Percentiles rank a stretch among this genome's conserved stretches.
Conservation (phyloP, 352 stramenopile species). For the Pythium volutum region DNA sequence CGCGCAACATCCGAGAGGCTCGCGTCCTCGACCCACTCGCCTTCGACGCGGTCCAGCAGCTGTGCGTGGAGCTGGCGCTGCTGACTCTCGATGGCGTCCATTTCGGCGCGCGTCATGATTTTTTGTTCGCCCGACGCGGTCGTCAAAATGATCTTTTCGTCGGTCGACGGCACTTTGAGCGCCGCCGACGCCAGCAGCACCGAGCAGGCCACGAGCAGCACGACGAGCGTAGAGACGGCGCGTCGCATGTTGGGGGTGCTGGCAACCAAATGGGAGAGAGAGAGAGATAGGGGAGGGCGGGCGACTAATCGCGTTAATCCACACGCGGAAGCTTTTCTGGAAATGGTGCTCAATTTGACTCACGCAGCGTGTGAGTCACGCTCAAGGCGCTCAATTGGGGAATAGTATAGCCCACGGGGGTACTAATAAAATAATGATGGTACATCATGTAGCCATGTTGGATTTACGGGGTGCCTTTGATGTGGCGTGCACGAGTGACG, state of each 20-base stretch:
- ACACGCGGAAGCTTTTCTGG: too few relatives aligned
- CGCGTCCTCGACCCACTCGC: constrained; percentile 28
- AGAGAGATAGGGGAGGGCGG: neutral
- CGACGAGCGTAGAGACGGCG: constrained; percentile 4
- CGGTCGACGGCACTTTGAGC: constrained; percentile 11
- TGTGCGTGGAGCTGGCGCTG: constrained; percentile 30
- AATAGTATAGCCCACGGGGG: constrained; percentile 2
- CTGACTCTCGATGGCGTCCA: constrained; percentile 20
- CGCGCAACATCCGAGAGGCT: constrained; percentile 34
- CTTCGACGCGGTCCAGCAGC: constrained; percentile 22
- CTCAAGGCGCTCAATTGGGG: neutral
- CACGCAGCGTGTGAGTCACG: too few relatives aligned
- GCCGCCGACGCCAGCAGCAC: neutral
- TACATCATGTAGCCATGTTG: constrained; percentile 4
- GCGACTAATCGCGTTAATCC: too few relatives aligned
- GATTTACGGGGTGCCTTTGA: neutral
- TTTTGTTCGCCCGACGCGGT: constrained; percentile 38
- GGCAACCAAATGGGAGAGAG: neutral
- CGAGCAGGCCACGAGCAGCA: constrained; percentile 7
- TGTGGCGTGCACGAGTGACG: neutral
- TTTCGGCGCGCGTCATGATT: constrained; percentile 30
- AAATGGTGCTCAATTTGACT: neutral
- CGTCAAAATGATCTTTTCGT: constrained; percentile 33
- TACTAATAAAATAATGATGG: constrained; percentile 2
- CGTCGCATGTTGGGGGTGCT: constrained; percentile 14